Percentiles rank a stretch among this genome's conserved stretches.
These are phyloP conservation scores for Royoungia palumana DNA, from an alignment of 768 basidiomycete genomes.

Conservation along the genomic window DNA sequence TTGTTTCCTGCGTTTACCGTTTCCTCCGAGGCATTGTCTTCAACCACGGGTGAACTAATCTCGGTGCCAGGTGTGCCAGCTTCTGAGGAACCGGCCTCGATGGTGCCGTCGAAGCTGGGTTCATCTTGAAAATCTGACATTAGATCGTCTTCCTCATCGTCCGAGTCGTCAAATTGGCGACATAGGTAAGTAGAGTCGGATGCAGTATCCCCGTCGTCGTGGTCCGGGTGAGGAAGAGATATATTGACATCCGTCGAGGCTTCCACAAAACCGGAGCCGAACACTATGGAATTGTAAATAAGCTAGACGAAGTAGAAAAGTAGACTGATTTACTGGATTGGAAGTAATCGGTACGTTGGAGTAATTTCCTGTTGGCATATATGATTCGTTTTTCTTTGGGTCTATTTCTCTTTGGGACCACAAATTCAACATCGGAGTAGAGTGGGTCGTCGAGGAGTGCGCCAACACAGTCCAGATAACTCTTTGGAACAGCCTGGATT, in stretches of 20 bases:
- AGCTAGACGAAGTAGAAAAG: neutral
- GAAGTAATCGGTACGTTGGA: slow-evolving; percentile 76
- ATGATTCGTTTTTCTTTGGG: slow-evolving; percentile 44
- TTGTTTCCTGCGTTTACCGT: neutral
- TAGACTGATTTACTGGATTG: slow-evolving; percentile 50
- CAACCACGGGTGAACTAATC: slow-evolving; percentile 3
- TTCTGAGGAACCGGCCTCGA: slow-evolving; percentile 22
- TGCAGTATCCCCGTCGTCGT: slow-evolving; percentile 42
- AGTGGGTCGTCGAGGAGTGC: slow-evolving; percentile 72
- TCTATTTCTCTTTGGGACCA: slow-evolving; percentile 51
- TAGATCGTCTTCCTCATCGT: slow-evolving; percentile 49
- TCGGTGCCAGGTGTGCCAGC: neutral
- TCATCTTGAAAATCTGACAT: slow-evolving; percentile 34
- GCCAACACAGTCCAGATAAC: slow-evolving; percentile 69
- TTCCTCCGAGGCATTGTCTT: slow-evolving; percentile 4
- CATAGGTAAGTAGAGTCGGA: slow-evolving; percentile 45
- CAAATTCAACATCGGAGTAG: slow-evolving; percentile 83
- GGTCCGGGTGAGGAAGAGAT: slow-evolving; percentile 15
- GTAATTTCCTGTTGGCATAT: slow-evolving; percentile 64
- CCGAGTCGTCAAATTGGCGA: slow-evolving; percentile 46
- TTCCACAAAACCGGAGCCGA: slow-evolving; percentile 67
- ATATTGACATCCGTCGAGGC: slow-evolving; percentile 38
- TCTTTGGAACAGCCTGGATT: slow-evolving; percentile 59
- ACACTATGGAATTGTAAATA: slow-evolving; percentile 48
- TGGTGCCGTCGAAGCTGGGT: slow-evolving; percentile 27